phyloP scores from a whole-genome alignment of 1,139 yeast genomes.

The Candida sp. region DNA sequence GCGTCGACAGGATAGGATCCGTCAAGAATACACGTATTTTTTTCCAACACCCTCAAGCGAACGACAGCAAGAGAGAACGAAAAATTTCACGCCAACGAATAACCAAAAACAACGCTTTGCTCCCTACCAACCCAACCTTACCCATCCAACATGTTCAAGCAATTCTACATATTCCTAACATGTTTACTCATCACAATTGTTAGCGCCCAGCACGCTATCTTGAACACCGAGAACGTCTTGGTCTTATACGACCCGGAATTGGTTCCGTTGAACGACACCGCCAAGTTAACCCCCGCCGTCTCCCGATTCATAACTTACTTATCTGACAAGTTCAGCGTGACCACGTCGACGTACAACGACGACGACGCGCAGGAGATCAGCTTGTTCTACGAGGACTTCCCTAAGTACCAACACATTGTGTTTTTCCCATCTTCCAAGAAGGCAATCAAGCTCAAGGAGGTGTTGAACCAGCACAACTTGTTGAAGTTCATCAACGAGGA shows the following conservation, averaged over 20 bases:
- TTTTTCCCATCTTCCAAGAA: slow-evolving; percentile 44
- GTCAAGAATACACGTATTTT: no score
- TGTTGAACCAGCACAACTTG: slow-evolving; percentile 35
- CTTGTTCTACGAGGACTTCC: slow-evolving; percentile 27
- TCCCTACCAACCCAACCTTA: no score
- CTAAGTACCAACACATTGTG: slow-evolving; percentile 34
- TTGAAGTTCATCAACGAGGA: slow-evolving; percentile 61
- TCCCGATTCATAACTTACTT: slow-evolving; percentile 25
- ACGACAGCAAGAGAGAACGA: no score
- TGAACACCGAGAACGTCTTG: slow-evolving; percentile 24
- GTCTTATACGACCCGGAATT: slow-evolving; percentile 35
- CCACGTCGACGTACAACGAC: slow-evolving; percentile 22
- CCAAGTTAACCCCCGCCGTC: slow-evolving; percentile 21
- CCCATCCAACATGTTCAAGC: slow-evolving; percentile 8
- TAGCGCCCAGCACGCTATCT: slow-evolving; percentile 5
- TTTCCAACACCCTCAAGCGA: no score
- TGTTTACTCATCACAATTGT: slow-evolving; percentile 14
- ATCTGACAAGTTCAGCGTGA: slow-evolving; percentile 24
- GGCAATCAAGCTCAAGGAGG: slow-evolving; percentile 31
- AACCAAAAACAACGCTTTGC: no score
- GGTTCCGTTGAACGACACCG: slow-evolving; percentile 22
- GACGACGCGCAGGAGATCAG: slow-evolving; percentile 25
- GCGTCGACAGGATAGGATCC: no score
- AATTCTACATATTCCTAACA: slow-evolving; percentile 11
- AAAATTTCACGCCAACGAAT: neutral